These are phyloP conservation scores for Hibiscus tridactylites DNA, from an alignment of 345 rosid species.

Conservation along the genomic window DNA sequence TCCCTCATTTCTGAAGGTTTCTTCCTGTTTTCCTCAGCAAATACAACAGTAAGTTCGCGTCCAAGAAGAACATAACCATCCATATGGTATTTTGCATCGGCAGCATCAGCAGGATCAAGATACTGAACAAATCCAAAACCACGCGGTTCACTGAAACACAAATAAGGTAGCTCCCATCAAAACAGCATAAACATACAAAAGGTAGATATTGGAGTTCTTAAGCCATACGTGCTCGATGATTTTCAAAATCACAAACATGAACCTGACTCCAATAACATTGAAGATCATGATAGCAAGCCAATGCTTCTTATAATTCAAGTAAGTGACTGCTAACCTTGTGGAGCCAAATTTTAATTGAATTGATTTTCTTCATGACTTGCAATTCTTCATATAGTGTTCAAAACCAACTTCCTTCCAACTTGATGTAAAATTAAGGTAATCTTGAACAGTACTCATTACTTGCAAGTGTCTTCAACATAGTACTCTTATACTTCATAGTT, in stretches of 20 bases:
- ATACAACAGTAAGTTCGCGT: slow-evolving; percentile 66
- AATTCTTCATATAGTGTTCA: slow-evolving; percentile 54
- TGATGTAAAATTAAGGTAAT: slow-evolving; percentile 30
- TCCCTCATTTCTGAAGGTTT: slow-evolving; percentile 88
- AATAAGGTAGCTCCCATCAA: background rate
- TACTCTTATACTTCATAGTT: slow-evolving; percentile 43
- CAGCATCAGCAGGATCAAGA: slow-evolving; percentile 52
- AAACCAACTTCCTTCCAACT: slow-evolving; percentile 42
- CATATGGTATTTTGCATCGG: slow-evolving; percentile 62
- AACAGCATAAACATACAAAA: background rate
- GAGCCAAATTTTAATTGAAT: slow-evolving; percentile 36
- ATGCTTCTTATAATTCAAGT: slow-evolving; percentile 24
- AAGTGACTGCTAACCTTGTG: slow-evolving; percentile 61
- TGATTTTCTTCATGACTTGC: slow-evolving; percentile 48
- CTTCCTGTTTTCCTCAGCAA: slow-evolving; percentile 90
- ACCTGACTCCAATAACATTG: slow-evolving; percentile 7
- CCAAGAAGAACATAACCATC: slow-evolving; percentile 81
- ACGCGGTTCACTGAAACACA: background rate
- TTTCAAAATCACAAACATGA: slow-evolving; percentile 10
- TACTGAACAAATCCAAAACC: slow-evolving; percentile 8
- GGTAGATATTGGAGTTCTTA: background rate
- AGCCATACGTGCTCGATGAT: background rate
- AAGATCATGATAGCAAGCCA: slow-evolving; percentile 15
- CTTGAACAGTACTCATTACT: slow-evolving; percentile 40
- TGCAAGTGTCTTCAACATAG: slow-evolving; percentile 24